Percentiles rank a stretch among this genome's conserved stretches.
Conservation (phyloP, 306 rosid species). For the Comarum palustre region DNA sequence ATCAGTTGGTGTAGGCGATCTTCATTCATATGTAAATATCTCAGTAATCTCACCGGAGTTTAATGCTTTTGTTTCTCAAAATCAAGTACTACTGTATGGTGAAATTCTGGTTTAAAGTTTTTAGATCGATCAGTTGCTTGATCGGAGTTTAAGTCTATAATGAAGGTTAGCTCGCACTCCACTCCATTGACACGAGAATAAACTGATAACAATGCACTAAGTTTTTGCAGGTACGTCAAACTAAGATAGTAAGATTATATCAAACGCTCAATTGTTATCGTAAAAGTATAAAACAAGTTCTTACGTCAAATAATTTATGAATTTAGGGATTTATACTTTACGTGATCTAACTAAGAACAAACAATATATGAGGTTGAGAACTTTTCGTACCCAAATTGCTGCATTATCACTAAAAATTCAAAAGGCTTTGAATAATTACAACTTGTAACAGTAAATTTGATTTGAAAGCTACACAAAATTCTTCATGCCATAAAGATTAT, state of each 20-base stretch:
- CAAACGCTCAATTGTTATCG: no score
- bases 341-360: background rate
- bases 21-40: background rate
- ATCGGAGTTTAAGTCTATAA: background rate
- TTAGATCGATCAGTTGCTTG: background rate
- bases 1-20: background rate
- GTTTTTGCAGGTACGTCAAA: no score
- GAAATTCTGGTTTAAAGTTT: background rate
- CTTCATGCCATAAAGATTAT: background rate
- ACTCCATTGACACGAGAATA: no score
- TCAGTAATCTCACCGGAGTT: background rate
- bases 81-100: background rate
- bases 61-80: background rate
- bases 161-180: no score
- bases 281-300: no score
- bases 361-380: background rate
- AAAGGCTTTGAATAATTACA: background rate
- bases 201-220: no score
- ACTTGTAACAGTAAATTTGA: background rate
- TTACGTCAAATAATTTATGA: no score
- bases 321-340: no score
- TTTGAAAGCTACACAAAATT: background rate
- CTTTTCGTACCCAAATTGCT: background rate
- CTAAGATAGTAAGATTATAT: no score
- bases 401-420: background rate